Conservation (phyloP, 257 asterid genomes). For the Primulina huaijiensis region DNA sequence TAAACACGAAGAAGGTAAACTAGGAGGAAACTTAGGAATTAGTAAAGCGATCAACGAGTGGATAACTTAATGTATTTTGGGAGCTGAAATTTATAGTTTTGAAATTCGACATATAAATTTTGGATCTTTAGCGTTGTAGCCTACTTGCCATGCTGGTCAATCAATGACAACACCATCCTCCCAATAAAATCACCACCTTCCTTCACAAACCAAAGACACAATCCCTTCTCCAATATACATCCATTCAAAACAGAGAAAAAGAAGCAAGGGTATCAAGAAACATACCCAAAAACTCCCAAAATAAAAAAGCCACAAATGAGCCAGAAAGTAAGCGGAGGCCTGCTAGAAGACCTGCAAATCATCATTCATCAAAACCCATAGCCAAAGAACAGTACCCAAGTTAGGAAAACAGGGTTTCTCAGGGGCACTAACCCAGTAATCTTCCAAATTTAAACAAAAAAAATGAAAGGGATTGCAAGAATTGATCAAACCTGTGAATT, state of each 20-base stretch:
- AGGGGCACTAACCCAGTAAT: no score
- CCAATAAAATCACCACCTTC: no score
- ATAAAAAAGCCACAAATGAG: constrained; percentile 59
- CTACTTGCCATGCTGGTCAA: no score
- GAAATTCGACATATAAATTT: no score
- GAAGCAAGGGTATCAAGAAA: constrained; percentile 16
- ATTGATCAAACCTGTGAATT: constrained; percentile 49
- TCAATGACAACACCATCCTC: no score
- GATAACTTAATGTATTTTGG: no score
- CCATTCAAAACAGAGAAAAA: constrained; percentile 4
- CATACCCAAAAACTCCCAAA: constrained; percentile 82
- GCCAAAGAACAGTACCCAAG: constrained; percentile 2
- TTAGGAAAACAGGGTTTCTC: neutral
- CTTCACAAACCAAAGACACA: no score
- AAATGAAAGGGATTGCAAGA: neutral
- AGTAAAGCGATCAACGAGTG: no score
- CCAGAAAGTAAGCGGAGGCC: constrained; percentile 58
- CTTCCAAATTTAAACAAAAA: neutral
- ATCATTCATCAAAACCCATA: neutral
- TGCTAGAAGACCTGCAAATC: constrained; percentile 52
- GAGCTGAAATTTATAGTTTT: no score
- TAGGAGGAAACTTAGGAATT: no score
- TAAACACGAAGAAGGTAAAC: no score
- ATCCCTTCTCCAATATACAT: neutral
- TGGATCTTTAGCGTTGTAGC: no score